Conservation (phyloP, 768 basidiomycete genomes). For the Nevesoporus exiguus region DNA sequence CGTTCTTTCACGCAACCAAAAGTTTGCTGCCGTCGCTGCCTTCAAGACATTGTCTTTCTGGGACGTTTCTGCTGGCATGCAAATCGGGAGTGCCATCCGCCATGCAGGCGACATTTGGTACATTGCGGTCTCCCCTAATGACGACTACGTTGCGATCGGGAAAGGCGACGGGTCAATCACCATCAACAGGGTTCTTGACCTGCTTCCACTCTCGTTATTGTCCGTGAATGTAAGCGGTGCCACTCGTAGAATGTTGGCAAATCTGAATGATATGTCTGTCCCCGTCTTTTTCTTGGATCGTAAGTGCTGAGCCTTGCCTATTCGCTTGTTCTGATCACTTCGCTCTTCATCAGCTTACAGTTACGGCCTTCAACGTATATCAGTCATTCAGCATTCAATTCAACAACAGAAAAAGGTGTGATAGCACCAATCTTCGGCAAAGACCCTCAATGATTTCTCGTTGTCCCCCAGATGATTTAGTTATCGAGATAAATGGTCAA, state of each 20-base stretch:
- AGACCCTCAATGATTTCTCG: too few relatives aligned
- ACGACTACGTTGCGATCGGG: not conserved
- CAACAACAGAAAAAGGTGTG: too few relatives aligned
- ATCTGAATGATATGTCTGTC: not conserved
- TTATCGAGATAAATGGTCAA: not conserved
- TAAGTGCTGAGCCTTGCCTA: not conserved
- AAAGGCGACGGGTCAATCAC: not conserved
- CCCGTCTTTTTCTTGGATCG: not conserved
- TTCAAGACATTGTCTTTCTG: slow-evolving; percentile 2
- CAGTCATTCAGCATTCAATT: too few relatives aligned
- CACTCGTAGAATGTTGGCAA: not conserved
- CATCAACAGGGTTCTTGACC: not conserved
- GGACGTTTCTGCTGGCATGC: not conserved
- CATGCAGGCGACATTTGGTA: not conserved
- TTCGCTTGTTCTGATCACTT: too few relatives aligned
- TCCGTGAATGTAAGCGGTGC: not conserved
- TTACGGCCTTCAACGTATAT: too few relatives aligned
- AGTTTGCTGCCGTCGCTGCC: not conserved
- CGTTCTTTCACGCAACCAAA: not conserved
- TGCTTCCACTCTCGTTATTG: not conserved
- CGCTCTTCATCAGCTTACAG: too few relatives aligned
- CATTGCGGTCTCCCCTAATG: slow-evolving; percentile 3
- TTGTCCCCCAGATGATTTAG: too few relatives aligned
- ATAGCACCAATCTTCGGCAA: too few relatives aligned
- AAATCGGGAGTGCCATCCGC: not conserved